Base-by-base conservation (phyloP, 1,284 basidiomycete species). In the Boletus smithii region DNA sequence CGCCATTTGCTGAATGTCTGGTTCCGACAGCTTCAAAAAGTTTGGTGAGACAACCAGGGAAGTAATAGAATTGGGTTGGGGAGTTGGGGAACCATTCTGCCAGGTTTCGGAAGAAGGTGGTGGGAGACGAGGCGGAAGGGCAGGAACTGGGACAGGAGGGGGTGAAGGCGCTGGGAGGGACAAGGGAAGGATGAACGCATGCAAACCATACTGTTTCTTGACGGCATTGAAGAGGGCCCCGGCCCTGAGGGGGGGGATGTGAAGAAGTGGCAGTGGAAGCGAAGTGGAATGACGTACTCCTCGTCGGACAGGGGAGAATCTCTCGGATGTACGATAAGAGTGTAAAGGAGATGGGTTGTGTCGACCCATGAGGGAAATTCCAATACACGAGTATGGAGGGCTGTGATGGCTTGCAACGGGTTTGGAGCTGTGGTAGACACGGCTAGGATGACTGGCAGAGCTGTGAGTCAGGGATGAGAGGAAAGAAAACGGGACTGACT, bases 351-450 rank as follows among this genome's bases (percentile, higher is more conserved):
- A 51, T 77, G 73, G 13, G 77, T 79, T 10, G 76, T 66, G 63
- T 91, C 88, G 16, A 91, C 83, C 88, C 88, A 91, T 38, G 80
- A 58, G 8, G 88, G 88, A 43, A 91, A 73, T 50, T 88, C 82
- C 35, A 79, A 58, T 11, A 69, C 66, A 43, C 84, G 75, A 39
- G 84, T 70, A 62, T 88, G 81, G 18, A 91, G 70, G 23, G 80
- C 73, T 3, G 84, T 80, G 46, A 91, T 76, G 11, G 83, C 82
- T 59, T 88, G 85, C 43, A 91, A 61, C 8, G 88, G 88, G 61
- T 91, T 91, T 1, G 81, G 75, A 0, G 85, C 77, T 31, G 76
- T 79, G 3, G 88, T 91, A 13, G 88, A 89, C 0, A 88, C 85
- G 29, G 85, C 86, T 42, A 86, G 67, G 46, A 91, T 81, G 44